phyloP scores from a whole-genome alignment of 345 rosid species.

The Eucalyptus polyanthemos region DNA sequence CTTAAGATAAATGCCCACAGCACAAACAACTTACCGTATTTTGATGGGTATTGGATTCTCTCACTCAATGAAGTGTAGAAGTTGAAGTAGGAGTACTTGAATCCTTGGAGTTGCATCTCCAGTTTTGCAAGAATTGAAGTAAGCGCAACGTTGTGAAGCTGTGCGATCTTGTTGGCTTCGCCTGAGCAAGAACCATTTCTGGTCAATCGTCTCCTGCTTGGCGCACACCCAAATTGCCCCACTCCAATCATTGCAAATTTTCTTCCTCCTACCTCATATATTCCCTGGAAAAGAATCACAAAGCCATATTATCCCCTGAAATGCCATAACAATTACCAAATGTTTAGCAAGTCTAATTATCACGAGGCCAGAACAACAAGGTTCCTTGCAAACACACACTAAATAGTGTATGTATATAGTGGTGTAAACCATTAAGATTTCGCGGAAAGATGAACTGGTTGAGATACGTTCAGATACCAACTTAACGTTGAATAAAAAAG shows the following conservation, averaged over 20 bases:
- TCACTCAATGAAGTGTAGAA: background rate
- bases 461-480: background rate
- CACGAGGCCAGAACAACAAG: background rate
- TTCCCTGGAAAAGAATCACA: background rate
- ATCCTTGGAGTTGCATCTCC: conserved; percentile 8
- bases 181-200: background rate
- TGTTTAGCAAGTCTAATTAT: background rate
- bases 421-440: background rate
- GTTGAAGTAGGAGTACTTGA: conserved; percentile 14
- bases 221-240: background rate
- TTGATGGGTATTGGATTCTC: conserved; percentile 15
- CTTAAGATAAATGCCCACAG: background rate
- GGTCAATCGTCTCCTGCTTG: background rate
- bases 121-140: background rate
- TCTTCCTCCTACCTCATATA: background rate
- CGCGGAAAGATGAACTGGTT: background rate
- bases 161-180: background rate
- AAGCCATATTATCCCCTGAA: background rate
- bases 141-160: conserved; percentile 10
- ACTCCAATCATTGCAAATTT: background rate
- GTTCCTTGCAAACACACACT: background rate
- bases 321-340: background rate
- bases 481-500: background rate
- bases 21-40: conserved; percentile 6
- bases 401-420: background rate